Conservation (phyloP, 176 grass and related monocot genomes). For the Triticum urartu region DNA sequence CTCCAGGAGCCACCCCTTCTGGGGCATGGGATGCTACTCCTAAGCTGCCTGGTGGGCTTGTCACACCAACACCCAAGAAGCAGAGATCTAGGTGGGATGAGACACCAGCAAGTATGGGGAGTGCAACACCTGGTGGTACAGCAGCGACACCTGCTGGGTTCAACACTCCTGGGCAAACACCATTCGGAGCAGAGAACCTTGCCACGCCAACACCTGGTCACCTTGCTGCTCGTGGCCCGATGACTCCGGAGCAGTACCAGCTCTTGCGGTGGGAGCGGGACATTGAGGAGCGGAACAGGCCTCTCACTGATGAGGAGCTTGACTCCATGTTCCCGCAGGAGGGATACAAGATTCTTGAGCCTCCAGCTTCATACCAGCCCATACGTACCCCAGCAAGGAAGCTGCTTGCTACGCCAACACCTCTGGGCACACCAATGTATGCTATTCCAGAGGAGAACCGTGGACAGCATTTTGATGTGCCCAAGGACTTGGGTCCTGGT, state of each 20-base stretch:
- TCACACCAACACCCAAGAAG: conserved; percentile 88
- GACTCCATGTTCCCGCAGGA: conserved; percentile 83
- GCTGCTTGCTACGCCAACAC: conserved; percentile 88
- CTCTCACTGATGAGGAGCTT: conserved; percentile 93
- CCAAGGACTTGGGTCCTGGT: conserved; percentile 70
- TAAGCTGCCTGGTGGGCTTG: conserved; percentile 75
- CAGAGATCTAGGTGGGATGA: conserved; percentile 98
- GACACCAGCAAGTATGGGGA: conserved; percentile 75
- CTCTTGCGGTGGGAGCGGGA: conserved; percentile 91
- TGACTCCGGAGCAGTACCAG: conserved; percentile 91
- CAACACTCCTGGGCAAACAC: conserved; percentile 78
- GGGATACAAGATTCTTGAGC: conserved; percentile 91
- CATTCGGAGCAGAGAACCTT: conserved; percentile 76
- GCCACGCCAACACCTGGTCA: conserved; percentile 48
- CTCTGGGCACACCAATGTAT: conserved; percentile 74
- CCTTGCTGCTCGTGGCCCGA: conserved; percentile 53
- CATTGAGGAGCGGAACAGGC: conserved; percentile 91
- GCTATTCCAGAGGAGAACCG: conserved; percentile 89
- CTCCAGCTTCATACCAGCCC: conserved; percentile 76
- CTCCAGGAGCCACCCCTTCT: conserved; percentile 75
- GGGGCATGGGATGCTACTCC: conserved; percentile 96
- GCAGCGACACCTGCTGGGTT: conserved; percentile 62
- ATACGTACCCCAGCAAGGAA: conserved; percentile 96
- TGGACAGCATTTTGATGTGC: conserved; percentile 92
- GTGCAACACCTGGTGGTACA: conserved; percentile 46